Evolutionary conservation across 306 rosid species (phyloP).

Genomic region (Cicer chorassanicum): DNA sequence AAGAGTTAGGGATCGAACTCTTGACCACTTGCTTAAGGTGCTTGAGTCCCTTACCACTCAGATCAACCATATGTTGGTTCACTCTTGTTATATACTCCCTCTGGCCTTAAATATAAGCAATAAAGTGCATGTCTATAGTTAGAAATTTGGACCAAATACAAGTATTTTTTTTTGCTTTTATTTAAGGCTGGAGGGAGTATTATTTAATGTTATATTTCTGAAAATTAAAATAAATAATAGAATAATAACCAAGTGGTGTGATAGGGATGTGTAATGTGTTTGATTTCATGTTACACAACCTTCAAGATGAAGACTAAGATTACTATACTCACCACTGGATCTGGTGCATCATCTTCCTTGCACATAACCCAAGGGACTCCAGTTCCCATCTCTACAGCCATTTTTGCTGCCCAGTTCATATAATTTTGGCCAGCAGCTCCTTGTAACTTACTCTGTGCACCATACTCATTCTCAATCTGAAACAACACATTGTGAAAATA

Average conservation of each 20-base stretch:
- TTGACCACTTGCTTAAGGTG: too few relatives aligned
- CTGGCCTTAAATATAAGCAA: too few relatives aligned
- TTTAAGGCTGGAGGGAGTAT: too few relatives aligned
- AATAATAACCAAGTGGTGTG: slow-evolving; percentile 15
- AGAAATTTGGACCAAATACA: too few relatives aligned
- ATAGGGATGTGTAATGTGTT: not conserved
- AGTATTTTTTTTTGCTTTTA: too few relatives aligned
- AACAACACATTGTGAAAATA: slow-evolving; percentile 15
- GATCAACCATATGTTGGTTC: too few relatives aligned
- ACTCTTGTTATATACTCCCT: too few relatives aligned
- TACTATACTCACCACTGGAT: slow-evolving; percentile 84
- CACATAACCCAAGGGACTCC: slow-evolving; percentile 99
- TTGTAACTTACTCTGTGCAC: slow-evolving; percentile 76
- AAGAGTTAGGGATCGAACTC: too few relatives aligned
- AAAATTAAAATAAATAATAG: not conserved
- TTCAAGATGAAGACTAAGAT: slow-evolving; percentile 35
- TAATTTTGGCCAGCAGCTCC: slow-evolving; percentile 86
- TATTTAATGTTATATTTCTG: not conserved
- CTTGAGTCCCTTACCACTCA: too few relatives aligned
- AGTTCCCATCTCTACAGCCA: slow-evolving; percentile 92
- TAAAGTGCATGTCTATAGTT: too few relatives aligned
- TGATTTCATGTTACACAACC: slow-evolving; percentile 31
- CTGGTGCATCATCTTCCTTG: slow-evolving; percentile 99
- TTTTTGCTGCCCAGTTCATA: slow-evolving; percentile 94
- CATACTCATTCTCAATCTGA: slow-evolving; percentile 97